phyloP scores from a whole-genome alignment of 371 early-diverging fungal genomes.

The Rhizopus arrhizus region DNA sequence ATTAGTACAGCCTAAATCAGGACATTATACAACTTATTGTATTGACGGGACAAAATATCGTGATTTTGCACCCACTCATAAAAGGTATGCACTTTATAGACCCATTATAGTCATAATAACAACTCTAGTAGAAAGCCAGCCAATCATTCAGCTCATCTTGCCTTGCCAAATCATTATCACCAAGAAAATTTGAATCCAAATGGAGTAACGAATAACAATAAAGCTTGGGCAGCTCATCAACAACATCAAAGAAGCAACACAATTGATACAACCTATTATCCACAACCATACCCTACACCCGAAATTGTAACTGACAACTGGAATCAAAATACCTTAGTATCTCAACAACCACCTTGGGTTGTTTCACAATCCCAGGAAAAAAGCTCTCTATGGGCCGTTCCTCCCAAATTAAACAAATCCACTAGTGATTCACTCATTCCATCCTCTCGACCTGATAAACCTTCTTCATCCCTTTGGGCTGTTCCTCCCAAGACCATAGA shows the following conservation, averaged over 20 bases:
- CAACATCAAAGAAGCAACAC: constrained; percentile 25
- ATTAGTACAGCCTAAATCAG: constrained; percentile 36
- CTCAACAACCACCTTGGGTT: constrained; percentile 1
- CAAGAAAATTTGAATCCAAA: constrained; percentile 10
- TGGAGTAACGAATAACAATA: background rate
- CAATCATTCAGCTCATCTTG: background rate
- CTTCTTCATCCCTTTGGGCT: constrained; percentile 29
- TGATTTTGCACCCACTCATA: constrained; percentile 22
- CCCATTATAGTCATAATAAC: background rate
- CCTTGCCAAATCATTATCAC: background rate
- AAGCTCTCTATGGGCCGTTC: constrained; percentile 8
- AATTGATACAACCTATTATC: constrained; percentile 7
- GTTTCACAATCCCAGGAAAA: background rate
- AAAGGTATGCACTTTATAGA: background rate
- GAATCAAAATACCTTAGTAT: too few species aligned
- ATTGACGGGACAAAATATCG: constrained; percentile 27
- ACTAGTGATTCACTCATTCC: background rate
- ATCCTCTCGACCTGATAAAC: constrained; percentile 19
- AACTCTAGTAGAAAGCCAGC: background rate
- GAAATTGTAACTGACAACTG: too few species aligned
- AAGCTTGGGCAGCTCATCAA: background rate
- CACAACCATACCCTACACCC: too few species aligned
- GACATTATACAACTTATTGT: constrained; percentile 25
- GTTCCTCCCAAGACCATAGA: constrained; percentile 10
- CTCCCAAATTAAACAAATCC: constrained; percentile 1